Conservation (phyloP, 371 early-diverging fungal genomes). For the Actinomortierella ambigua region DNA sequence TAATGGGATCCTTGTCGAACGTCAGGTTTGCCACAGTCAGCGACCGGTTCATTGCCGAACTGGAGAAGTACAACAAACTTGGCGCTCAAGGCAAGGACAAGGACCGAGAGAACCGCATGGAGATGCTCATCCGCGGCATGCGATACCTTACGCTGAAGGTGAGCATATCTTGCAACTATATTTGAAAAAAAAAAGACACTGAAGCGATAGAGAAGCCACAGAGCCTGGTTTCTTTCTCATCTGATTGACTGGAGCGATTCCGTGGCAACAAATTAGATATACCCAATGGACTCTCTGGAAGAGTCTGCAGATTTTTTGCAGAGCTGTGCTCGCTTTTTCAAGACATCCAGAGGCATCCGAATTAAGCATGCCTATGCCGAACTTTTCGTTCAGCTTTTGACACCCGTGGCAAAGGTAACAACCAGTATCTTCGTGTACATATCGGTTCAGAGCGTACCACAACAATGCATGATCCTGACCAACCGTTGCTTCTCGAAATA, state of each 20-base stretch:
- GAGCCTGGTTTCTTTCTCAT: too few relatives aligned
- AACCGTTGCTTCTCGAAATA: too few relatives aligned
- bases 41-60: conserved; percentile 90
- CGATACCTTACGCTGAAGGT: conserved; percentile 88
- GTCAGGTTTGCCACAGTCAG: conserved; percentile 91
- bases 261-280: conserved; percentile 60
- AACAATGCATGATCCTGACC: neutral
- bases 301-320: conserved; percentile 93
- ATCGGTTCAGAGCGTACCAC: neutral
- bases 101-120: conserved; percentile 81
- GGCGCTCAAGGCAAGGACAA: conserved; percentile 52
- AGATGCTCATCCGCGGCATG: conserved; percentile 89
- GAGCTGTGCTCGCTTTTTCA: conserved; percentile 87
- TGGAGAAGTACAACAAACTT: conserved; percentile 65
- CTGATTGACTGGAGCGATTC: neutral
- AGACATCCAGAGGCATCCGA: conserved; percentile 76
- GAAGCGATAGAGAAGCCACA: conserved; percentile 2
- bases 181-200: conserved; percentile 15
- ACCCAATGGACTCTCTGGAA: conserved; percentile 91
- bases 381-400: conserved; percentile 86
- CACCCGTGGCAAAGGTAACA: conserved; percentile 86
- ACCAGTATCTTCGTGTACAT: too few relatives aligned
- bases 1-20: conserved; percentile 88
- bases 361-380: conserved; percentile 93
- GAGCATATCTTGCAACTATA: conserved; percentile 11